Conservation (phyloP, 73 alveolate genomes). For the Tetrahymena borealis region DNA sequence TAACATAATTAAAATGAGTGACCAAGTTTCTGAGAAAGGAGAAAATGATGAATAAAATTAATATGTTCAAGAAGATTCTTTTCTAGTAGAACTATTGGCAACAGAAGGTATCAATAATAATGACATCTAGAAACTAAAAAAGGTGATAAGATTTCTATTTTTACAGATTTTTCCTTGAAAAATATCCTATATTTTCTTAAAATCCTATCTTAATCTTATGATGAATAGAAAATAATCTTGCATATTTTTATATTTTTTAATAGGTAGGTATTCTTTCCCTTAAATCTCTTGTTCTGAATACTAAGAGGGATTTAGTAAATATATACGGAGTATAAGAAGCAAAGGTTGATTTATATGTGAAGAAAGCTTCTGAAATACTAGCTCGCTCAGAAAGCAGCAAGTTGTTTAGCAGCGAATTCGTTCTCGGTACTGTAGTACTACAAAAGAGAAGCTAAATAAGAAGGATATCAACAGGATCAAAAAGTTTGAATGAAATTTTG, state of each 20-base stretch:
- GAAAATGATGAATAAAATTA: neutral
- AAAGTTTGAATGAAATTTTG: conserved; percentile 48
- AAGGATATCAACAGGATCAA: conserved; percentile 70
- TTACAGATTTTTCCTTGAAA: too few species aligned
- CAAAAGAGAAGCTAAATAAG: neutral
- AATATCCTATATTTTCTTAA: too few species aligned
- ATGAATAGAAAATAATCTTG: too few species aligned
- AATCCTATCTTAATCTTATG: too few species aligned
- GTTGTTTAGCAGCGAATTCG: neutral
- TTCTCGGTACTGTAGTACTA: neutral
- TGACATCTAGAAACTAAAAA: neutral
- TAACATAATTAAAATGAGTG: neutral
- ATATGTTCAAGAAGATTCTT: neutral
- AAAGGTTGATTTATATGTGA: neutral
- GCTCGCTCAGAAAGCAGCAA: neutral
- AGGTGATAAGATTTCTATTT: too few species aligned
- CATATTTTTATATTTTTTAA: neutral
- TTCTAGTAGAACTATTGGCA: neutral
- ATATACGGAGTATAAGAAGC: neutral
- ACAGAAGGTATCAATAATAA: neutral
- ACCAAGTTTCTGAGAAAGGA: neutral
- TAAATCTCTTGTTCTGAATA: neutral
- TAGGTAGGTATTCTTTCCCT: neutral
- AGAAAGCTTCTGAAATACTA: neutral
- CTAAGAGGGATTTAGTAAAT: neutral